Conservation (phyloP, 768 basidiomycete species). For the Russula compacta region DNA sequence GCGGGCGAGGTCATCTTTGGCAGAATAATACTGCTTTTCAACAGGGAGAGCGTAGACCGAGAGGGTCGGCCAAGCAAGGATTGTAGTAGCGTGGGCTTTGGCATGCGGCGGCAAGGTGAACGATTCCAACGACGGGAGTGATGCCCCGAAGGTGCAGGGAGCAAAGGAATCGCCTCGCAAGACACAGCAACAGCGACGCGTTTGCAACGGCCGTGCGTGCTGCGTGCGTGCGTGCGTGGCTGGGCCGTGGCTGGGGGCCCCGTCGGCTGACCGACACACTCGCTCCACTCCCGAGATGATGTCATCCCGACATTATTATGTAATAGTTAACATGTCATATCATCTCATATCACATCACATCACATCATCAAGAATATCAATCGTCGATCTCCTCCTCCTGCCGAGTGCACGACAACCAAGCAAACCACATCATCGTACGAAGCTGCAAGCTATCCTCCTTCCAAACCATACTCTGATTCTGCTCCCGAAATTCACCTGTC, state of each 20-base stretch:
- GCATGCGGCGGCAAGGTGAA: conserved; percentile 2
- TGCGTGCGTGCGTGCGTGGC: too few relatives aligned
- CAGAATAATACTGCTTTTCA: conserved; percentile 12
- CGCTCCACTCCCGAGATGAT: background rate
- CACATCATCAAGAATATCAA: background rate
- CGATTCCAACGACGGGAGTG: too few relatives aligned
- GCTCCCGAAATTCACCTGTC: conserved; percentile 81
- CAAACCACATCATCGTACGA: conserved; percentile 89
- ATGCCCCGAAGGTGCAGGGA: too few relatives aligned
- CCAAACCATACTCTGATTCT: conserved; percentile 84
- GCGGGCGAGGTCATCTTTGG: conserved; percentile 1
- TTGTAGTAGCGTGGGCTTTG: conserved; percentile 18
- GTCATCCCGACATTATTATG: background rate
- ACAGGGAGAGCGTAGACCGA: conserved; percentile 11
- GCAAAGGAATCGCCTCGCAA: too few relatives aligned
- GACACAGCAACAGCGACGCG: too few relatives aligned
- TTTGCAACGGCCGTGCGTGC: too few relatives aligned
- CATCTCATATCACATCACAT: too few relatives aligned
- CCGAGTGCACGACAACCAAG: conserved; percentile 65
- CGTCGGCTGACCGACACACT: too few relatives aligned
- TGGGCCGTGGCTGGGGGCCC: too few relatives aligned
- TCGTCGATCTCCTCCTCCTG: conserved; percentile 32
- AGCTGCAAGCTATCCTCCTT: conserved; percentile 91
- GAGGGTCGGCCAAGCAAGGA: conserved; percentile 16
- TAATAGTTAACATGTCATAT: background rate